Percentiles rank a stretch among this genome's conserved stretches.
phyloP scores from a whole-genome alignment of 352 stramenopile species.

The Globisporangium nagaii region DNA sequence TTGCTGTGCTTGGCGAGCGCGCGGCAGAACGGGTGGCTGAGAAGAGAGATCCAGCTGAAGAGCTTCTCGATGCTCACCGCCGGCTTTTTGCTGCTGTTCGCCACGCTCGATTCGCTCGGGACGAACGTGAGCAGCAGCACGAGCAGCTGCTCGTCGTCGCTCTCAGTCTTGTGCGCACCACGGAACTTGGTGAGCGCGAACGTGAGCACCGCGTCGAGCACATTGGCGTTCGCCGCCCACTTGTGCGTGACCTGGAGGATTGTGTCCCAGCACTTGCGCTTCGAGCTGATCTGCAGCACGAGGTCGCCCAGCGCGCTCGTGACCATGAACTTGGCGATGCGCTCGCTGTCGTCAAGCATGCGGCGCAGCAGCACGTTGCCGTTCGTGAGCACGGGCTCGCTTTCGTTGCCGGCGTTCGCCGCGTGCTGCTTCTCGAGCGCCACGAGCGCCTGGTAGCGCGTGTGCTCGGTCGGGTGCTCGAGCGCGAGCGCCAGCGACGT shows the following conservation, averaged over 20 bases:
- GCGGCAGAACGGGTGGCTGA: slow-evolving; percentile 54
- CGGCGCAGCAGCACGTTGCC: slow-evolving; percentile 61
- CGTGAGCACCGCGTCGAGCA: slow-evolving; percentile 41
- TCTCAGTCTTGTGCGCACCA: slow-evolving; percentile 7
- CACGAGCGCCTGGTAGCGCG: slow-evolving; percentile 69
- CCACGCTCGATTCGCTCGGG: background rate
- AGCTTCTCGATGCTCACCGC: slow-evolving; percentile 26
- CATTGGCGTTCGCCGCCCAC: slow-evolving; percentile 25
- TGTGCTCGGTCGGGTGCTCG: slow-evolving; percentile 71
- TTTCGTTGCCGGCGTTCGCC: background rate
- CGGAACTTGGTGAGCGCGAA: slow-evolving; percentile 56
- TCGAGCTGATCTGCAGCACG: slow-evolving; percentile 43
- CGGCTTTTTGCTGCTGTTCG: slow-evolving; percentile 13
- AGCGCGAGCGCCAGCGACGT: slow-evolving; percentile 73
- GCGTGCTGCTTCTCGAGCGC: slow-evolving; percentile 51
- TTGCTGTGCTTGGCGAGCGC: slow-evolving; percentile 10
- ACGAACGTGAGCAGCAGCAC: slow-evolving; percentile 57
- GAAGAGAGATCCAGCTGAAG: slow-evolving; percentile 32
- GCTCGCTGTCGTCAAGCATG: slow-evolving; percentile 69
- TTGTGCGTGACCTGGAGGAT: slow-evolving; percentile 48
- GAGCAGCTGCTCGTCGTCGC: slow-evolving; percentile 53
- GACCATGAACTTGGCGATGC: slow-evolving; percentile 56
- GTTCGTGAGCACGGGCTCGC: slow-evolving; percentile 39
- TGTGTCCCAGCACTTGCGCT: slow-evolving; percentile 45
- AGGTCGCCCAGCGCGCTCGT: slow-evolving; percentile 48